These are phyloP conservation scores for Amesomyces nigricolor DNA, from an alignment of 2,329 filamentous ascomycete genomes.

Conservation along the genomic window DNA sequence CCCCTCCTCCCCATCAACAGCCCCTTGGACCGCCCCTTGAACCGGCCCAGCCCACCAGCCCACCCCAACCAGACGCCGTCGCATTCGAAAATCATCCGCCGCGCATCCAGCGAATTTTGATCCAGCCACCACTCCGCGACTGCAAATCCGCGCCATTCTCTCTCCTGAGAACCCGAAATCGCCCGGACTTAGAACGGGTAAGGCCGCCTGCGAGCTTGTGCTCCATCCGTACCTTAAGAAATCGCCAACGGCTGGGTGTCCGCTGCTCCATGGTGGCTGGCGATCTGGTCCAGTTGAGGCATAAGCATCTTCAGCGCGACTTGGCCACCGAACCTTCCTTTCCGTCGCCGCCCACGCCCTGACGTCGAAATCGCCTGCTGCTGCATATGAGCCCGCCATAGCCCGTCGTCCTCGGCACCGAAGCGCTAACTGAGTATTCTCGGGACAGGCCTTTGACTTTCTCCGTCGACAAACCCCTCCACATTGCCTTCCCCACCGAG, in stretches of 20 bases:
- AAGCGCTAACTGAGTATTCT: slow-evolving; percentile 17
- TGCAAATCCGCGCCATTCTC: slow-evolving; percentile 1
- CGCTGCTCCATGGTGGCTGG: not conserved
- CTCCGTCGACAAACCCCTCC: slow-evolving; percentile 6
- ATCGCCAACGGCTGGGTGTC: not conserved
- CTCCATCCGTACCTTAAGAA: not conserved
- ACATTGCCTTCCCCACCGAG: slow-evolving; percentile 8
- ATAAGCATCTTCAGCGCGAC: slow-evolving; percentile 18
- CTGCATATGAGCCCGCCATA: slow-evolving; percentile 19
- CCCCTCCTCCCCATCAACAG: slow-evolving; percentile 8
- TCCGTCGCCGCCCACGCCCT: slow-evolving; percentile 13
- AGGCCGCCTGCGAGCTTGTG: not conserved
- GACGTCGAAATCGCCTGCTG: slow-evolving; percentile 14
- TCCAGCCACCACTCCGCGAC: not conserved
- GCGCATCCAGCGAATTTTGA: not conserved
- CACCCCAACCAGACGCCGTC: slow-evolving; percentile 11
- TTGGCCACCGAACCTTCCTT: slow-evolving; percentile 11
- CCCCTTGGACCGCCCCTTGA: not conserved
- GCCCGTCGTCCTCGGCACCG: slow-evolving; percentile 17
- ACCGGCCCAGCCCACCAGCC: slow-evolving; percentile 9
- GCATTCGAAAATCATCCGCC: slow-evolving; percentile 18
- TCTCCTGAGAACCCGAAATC: not conserved
- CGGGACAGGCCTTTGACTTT: slow-evolving; percentile 14
- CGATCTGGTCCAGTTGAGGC: slow-evolving; percentile 13
- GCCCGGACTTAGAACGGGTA: slow-evolving; percentile 1